Percentiles rank a stretch among this genome's conserved stretches.
These are phyloP conservation scores for Puccinia coronata DNA, from an alignment of 1,284 basidiomycete species.

Conservation along the genomic window DNA sequence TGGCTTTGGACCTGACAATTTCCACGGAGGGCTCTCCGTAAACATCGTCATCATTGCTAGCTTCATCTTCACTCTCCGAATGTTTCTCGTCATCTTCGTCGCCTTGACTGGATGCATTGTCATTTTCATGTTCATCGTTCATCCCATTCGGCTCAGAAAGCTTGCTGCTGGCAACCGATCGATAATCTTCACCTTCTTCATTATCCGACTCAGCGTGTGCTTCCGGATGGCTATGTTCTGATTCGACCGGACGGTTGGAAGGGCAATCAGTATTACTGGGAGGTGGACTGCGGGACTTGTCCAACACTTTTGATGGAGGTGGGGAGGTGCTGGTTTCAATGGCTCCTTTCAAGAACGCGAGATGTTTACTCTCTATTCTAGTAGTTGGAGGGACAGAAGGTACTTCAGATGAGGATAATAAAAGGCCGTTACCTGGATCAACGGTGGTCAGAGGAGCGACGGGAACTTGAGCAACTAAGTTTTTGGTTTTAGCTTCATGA, in stretches of 20 bases:
- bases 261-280: not conserved
- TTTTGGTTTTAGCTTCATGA: conserved; percentile 17
- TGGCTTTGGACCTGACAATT: conserved; percentile 10
- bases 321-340: not conserved
- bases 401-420: not conserved
- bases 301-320: not conserved
- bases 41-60: conserved; percentile 17
- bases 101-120: not conserved
- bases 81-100: conserved; percentile 6
- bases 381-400: not conserved
- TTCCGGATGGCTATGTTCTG: not conserved
- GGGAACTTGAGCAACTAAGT: not conserved
- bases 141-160: not conserved
- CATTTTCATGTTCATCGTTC: conserved; percentile 5
- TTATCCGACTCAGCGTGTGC: not conserved
- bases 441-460: not conserved
- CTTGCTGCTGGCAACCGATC: conserved; percentile 23
- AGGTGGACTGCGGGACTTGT: not conserved
- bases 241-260: not conserved
- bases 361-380: conserved; percentile 29
- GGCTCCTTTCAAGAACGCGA: conserved; percentile 27
- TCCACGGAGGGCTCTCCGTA: conserved; percentile 36
- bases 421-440: not conserved
- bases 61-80: not conserved
- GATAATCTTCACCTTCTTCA: not conserved